A percentile compares a stretch with the other conserved stretches of the same genome.
Evolutionary conservation across 768 basidiomycete genomes (phyloP).

Genomic region (Suillus weaverae): DNA sequence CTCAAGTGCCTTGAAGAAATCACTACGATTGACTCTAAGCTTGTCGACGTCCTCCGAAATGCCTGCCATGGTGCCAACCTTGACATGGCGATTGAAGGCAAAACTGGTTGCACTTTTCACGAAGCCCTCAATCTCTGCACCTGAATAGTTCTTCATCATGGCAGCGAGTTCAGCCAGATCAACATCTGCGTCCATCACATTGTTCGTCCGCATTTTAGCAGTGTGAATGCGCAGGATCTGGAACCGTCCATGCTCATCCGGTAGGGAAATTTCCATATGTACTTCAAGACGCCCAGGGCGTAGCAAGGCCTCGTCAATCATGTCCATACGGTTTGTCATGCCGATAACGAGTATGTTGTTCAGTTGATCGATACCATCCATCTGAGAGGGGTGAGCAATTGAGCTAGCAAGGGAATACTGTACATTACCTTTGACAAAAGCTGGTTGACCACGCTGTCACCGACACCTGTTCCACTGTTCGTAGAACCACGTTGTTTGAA

Average conservation of each 20-base stretch:
- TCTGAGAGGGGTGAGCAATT: conserved; percentile 47
- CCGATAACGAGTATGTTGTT: conserved; percentile 99
- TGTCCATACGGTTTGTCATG: conserved; percentile 97
- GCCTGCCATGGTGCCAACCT: conserved; percentile 96
- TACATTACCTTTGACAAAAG: conserved; percentile 83
- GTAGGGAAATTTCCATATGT: conserved; percentile 98
- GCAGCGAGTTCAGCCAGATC: conserved; percentile 79
- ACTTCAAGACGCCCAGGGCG: conserved; percentile 99
- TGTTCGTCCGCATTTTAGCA: conserved; percentile 87
- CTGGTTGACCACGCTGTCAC: conserved; percentile 99
- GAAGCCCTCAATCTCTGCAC: conserved; percentile 93
- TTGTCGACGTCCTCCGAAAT: conserved; percentile 96
- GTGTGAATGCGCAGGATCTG: conserved; percentile 98
- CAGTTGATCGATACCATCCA: conserved; percentile 98
- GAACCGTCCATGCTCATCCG: conserved; percentile 86
- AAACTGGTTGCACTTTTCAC: conserved; percentile 99
- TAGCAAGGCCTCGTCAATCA: conserved; percentile 98
- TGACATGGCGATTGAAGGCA: conserved; percentile 96
- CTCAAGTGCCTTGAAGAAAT: conserved; percentile 88
- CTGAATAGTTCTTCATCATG: conserved; percentile 94
- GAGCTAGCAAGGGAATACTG: neutral
- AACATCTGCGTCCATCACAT: conserved; percentile 86
- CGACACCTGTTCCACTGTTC: conserved; percentile 90
- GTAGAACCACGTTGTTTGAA: conserved; percentile 98
- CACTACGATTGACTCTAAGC: conserved; percentile 78